Base-by-base conservation (phyloP, 2,329 filamentous ascomycete genomes). In the Colletotrichum sp. region DNA sequence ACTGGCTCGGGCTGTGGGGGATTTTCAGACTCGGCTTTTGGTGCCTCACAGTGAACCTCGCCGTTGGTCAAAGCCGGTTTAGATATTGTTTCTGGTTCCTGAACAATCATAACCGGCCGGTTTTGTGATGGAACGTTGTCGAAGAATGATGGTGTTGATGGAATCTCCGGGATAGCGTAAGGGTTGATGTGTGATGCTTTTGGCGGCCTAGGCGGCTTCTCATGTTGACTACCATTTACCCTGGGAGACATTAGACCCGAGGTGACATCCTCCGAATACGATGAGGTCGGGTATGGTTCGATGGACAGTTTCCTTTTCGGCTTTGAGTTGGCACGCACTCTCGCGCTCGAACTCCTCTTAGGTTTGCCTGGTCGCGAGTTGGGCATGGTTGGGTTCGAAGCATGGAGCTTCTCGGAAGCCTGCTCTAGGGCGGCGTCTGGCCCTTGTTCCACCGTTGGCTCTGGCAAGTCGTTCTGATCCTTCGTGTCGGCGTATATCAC, bases 141-240 rank as follows among this genome's bases (percentile, higher is more conserved):
- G 57, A 84, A 85, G 58, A 85, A 84, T 0, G 80, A 80, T 7
- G 83, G 81, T 51, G 81, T 82, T 2, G 79, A 72, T 7, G 84
- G 81, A 24, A 84, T 79, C 54, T 84, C 83, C 4, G 82, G 81
- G 12, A 84, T 79, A 80, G 78, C 43, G 76, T 74, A 65, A 29
- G 72, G 70, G 6, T 82, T 77, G 3, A 80, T 68, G 8, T 77
- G 75, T 6, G 65, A 77, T 2, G 79, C 72, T 70, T 82, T 84
- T 1, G 80, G 71, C n/a, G 80, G 73, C 29, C 82, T 79, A 21
- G 76, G 73, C 27, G 81, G 76, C 75, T 84, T 85, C n/a, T 86
- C 84, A 29, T 81, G 79, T 24, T 80, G 77, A 16, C 80, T 78
- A 15, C 76, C 78, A 36, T 78, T 80, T 3, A 82, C 36, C 16